Base-by-base conservation (phyloP, 2,329 filamentous ascomycete genomes). In the Colletotrichum sojae region DNA sequence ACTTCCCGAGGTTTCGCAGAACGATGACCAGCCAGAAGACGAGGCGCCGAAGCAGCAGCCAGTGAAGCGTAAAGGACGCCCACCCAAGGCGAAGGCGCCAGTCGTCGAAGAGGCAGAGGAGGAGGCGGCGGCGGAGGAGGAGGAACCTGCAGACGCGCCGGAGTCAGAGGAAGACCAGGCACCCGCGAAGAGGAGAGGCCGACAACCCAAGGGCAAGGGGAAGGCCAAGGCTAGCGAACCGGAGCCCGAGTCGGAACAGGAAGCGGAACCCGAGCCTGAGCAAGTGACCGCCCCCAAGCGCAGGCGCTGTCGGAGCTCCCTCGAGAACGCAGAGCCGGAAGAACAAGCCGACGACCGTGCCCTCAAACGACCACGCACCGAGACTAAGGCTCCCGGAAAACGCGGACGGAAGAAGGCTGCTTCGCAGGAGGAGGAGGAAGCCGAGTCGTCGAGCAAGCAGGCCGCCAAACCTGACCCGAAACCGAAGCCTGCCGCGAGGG, bases 1-100 rank as follows among this genome's bases (percentile, higher is more conserved):
- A 71, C 13, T 63, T 78, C 45, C 63, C 59, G 80, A 79, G 12
- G 25, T n/a, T 25, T 68, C 75, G 27, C 66, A 75, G 51, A 72
- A 73, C 18, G 71, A 70, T 18, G 71, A 69, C 16, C 59, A 59
- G 43, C 48, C 57, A 40, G 63, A 58, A 60, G 67, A 69, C 22
- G 63, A 71, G 55, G 58, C 51, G 18, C 67, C 58, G 43, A 69
- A 65, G 52, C 56, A 18, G 53, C 31, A 68, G 40, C 46, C 63
- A 12, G 20, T 12, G 22, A 69, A 71, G 43, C 68, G 68, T 12
- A 69, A 59, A 49, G 66, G 68, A 27, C 68, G 64, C 6, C 66
- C 68, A n/a, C 27, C 57, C 52, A 70, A 68, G 45, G 57, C 67
- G 16, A 62, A 63, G 54, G 45, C 59, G 39, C 48, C 40, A 6